Base-by-base conservation (phyloP, 176 grass and related monocot genomes). In the Oryza meridionalis region DNA sequence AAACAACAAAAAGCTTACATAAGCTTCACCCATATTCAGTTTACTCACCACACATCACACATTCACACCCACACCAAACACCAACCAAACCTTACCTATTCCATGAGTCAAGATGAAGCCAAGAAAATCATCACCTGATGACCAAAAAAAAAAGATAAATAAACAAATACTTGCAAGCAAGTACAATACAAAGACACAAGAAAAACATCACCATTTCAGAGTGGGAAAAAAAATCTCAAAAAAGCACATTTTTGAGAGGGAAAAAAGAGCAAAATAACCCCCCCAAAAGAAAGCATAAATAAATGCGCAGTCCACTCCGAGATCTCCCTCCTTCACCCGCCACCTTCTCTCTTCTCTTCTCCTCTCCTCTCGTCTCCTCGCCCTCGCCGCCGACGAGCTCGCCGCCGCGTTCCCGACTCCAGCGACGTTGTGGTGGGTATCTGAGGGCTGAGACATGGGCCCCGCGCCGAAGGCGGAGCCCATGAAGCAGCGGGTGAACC, bases 401-500 rank as follows among this genome's bases (percentile, higher is more conserved):
- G 67, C 69, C 75, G 67, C 35, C 5, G 58, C 11, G n/a, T 63
- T 10, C 22, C 66, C 25, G 21, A 9, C 51, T 53, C 55, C 68
- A 25, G 70, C 29, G 38, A n/a, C 69, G n/a, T 69, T 21, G 37
- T 37, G 80, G 49, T 2, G 49, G 49, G 4, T 51, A 12, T 12
- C 24, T 65, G 68, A 64, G 70, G 70, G 43, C 86, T 49, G 33
- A 32, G 46, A 14, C 64, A 92, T 88, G 83, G 80, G 79, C 44
- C 73, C 86, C 4, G 65, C 79, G 53, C 69, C 77, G 65, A 74
- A 80, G 79, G 81, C 50, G 80, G 84, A 92, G 84, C 77, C 74
- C 14, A 85, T 95, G 86, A 87, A 92, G 72, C 93, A 99, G 93
- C 89, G 91, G 17, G 96, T 96, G 65, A 99, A 96, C 96, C 91